Percentiles rank a stretch among this genome's conserved stretches.
phyloP scores from a whole-genome alignment of 306 rosid genomes.

The Casuarina cunninghamiana region DNA sequence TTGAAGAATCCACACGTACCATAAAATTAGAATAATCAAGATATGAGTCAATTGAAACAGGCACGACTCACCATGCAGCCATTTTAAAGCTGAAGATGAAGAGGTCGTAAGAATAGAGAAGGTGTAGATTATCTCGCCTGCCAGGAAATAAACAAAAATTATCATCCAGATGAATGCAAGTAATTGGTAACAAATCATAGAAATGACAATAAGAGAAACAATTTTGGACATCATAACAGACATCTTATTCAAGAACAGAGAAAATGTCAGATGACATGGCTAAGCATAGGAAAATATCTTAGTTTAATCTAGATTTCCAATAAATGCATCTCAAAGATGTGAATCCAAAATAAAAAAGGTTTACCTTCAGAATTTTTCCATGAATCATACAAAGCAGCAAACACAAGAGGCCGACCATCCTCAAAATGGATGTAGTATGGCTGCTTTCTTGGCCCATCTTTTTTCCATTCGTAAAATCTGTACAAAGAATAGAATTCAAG shows the following conservation, averaged over 20 bases:
- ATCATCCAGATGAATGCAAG: not conserved
- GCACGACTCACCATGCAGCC: conserved; percentile 81
- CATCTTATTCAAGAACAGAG: not conserved
- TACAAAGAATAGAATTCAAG: not conserved
- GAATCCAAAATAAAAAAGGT: not conserved
- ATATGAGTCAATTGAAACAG: conserved; percentile 5
- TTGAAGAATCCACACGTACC: not conserved
- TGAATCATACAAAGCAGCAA: conserved; percentile 88
- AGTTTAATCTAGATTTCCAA: not conserved
- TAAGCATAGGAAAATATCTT: not conserved
- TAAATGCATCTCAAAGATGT: not conserved
- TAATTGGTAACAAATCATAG: not conserved
- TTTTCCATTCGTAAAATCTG: conserved; percentile 96
- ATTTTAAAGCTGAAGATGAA: conserved; percentile 73
- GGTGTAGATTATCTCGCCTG: conserved; percentile 71
- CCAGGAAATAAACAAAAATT: conserved; percentile 1
- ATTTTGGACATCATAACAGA: not conserved
- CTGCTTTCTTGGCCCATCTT: conserved; percentile 83
- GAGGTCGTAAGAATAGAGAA: conserved; percentile 77
- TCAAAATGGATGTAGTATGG: conserved; percentile 87
- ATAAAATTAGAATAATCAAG: not conserved
- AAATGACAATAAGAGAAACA: not conserved
- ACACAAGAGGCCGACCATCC: conserved; percentile 78
- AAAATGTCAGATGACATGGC: not conserved
- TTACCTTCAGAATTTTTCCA: conserved; percentile 83